Base-by-base conservation (phyloP, 1,139 yeast species). In the Saccharomyces hybrid region DNA sequence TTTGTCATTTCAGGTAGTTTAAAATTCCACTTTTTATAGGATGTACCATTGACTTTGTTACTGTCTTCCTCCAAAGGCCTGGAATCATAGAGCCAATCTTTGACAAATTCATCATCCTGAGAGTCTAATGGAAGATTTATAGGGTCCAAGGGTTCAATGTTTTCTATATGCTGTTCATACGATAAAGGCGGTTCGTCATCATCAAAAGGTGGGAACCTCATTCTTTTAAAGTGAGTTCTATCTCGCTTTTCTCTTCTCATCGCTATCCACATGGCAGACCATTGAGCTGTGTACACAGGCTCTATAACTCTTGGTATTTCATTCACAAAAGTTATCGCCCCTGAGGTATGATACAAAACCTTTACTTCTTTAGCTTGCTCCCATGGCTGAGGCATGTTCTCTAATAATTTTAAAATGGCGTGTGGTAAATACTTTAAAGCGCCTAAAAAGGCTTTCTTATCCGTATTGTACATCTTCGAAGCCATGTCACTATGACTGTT, bases 341-440 rank as follows among this genome's bases (percentile, higher is more conserved):
- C 99, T 0, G 95, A 83, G 21, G 81, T 79, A 66, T 93, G 99
- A 67, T 93, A 93, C 48, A 93, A 71, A 7, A 93, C 98, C 58
- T 81, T 83, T 11, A 95, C 99, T 54, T 88, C 95, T 57, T 88
- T 87, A 1, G 80, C 75, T 57, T 82, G 81, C 69, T 95, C 98
- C 99, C 99, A 95, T 0, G 99, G 99, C 68, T 90, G 97, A 0
- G 99, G 99, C 93, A 95, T 93, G 64, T 90, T 91, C 66, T 95
- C 99, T 51, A 95, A 68, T 41, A 95, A 77, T 70, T 95, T 95
- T 58, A 90, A 71, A 1, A 91, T 81, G 0, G 99, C 97, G 72
- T 93, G 98, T 0, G 99, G 99, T 84, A 95, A 80, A 71, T 86
- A 95, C 71, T 91, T 93, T 56, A 95, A 75, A 0, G 98, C 93